These are phyloP conservation scores for Pulveroboletus sp. DNA, from an alignment of 768 basidiomycete genomes.

Conservation along the genomic window DNA sequence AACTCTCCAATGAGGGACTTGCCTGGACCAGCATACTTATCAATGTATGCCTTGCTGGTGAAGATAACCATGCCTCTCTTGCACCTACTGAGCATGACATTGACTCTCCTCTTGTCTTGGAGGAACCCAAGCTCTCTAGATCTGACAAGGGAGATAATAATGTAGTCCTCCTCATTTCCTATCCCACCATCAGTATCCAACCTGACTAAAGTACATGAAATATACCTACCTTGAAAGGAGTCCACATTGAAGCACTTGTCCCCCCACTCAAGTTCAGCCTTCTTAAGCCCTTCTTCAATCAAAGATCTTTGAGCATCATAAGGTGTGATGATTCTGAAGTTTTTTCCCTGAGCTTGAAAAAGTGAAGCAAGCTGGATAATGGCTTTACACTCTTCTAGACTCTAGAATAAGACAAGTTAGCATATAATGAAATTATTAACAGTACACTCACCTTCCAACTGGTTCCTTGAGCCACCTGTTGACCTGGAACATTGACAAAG, in stretches of 20 bases:
- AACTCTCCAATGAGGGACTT: slow-evolving; percentile 43
- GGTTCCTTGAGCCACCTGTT: slow-evolving; percentile 34
- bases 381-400: slow-evolving; percentile 52
- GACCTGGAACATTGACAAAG: slow-evolving; percentile 57
- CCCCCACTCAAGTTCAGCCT: slow-evolving; percentile 50
- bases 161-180: slow-evolving; percentile 84
- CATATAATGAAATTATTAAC: background rate
- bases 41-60: slow-evolving; percentile 58
- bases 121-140: slow-evolving; percentile 68
- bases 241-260: slow-evolving; percentile 79
- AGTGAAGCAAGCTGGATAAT: slow-evolving; percentile 56
- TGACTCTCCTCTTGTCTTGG: slow-evolving; percentile 60
- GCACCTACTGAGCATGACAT: slow-evolving; percentile 87
- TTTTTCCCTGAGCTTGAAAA: slow-evolving; percentile 47
- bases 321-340: slow-evolving; percentile 72
- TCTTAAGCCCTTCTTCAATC: slow-evolving; percentile 57
- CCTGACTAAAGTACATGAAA: background rate
- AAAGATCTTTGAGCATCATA: slow-evolving; percentile 70
- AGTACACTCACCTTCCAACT: slow-evolving; percentile 38
- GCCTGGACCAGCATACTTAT: slow-evolving; percentile 48
- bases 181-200: slow-evolving; percentile 1
- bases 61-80: slow-evolving; percentile 77
- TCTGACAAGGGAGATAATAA: slow-evolving; percentile 71
- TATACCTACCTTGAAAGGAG: slow-evolving; percentile 67
- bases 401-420: slow-evolving; percentile 39